These are phyloP conservation scores for Parathielavia appendiculata DNA, from an alignment of 495 filamentous ascomycete species.

Conservation along the genomic window DNA sequence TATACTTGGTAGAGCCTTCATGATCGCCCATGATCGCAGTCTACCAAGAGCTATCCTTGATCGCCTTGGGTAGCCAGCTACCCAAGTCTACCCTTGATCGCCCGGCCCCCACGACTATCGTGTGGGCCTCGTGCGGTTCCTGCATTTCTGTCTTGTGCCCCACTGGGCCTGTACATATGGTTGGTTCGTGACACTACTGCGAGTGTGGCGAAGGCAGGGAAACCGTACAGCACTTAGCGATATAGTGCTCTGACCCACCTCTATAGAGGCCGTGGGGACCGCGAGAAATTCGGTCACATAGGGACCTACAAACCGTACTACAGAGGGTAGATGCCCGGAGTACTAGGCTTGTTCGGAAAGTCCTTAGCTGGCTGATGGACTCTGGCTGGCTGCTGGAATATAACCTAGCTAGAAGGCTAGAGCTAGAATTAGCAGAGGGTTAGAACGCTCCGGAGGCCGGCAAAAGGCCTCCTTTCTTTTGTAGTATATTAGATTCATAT, in stretches of 20 bases:
- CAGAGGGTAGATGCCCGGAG: not conserved
- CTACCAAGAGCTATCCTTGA: no score
- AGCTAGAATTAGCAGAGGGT: not conserved
- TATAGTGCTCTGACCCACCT: not conserved
- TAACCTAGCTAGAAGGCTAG: not conserved
- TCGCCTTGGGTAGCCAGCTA: no score
- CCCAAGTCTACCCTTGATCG: no score
- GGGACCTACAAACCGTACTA: not conserved
- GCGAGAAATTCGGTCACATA: not conserved
- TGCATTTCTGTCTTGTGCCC: no score
- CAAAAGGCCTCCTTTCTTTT: not conserved
- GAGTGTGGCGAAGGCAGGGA: not conserved
- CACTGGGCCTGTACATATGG: no score
- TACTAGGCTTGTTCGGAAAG: not conserved
- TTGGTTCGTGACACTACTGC: not conserved
- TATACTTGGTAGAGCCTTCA: no score
- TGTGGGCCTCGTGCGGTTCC: no score
- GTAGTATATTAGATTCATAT: not conserved
- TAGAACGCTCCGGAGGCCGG: not conserved
- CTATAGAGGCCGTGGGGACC: not conserved
- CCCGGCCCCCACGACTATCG: no score
- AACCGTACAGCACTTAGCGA: conserved; percentile 1
- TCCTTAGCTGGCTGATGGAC: not conserved
- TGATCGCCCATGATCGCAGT: no score
- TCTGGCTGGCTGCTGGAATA: conserved; percentile 7